Evolutionary conservation across 805 yeast species (phyloP).

Genomic region (Naumovozyma dairenensis): DNA sequence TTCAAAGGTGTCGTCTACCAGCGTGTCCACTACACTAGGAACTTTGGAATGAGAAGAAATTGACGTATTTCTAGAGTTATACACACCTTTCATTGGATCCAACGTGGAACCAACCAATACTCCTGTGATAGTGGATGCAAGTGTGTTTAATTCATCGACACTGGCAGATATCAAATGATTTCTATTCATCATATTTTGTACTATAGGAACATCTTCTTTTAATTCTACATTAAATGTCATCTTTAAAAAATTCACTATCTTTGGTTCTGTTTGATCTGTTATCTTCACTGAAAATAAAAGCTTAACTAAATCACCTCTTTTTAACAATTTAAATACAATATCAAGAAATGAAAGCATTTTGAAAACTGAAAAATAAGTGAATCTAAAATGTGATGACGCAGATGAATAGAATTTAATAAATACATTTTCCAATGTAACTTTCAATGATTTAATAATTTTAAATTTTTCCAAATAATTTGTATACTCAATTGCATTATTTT

Average conservation of each 20-base stretch:
- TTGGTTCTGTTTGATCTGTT: conserved; percentile 10
- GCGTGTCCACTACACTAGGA: background rate
- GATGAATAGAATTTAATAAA: conserved; percentile 15
- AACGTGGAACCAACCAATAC: no score
- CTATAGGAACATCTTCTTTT: conserved; percentile 8
- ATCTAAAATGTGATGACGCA: conserved; percentile 20
- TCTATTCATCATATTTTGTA: conserved; percentile 12
- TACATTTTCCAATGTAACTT: conserved; percentile 12
- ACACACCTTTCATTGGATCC: no score
- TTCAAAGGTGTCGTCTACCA: background rate
- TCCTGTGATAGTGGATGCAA: no score
- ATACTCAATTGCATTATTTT: background rate
- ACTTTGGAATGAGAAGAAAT: no score
- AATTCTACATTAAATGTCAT: conserved; percentile 18
- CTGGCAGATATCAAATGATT: conserved; percentile 10
- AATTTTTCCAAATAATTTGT: conserved; percentile 4
- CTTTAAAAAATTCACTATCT: conserved; percentile 14
- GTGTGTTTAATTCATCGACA: conserved; percentile 5
- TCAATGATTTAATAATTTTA: conserved; percentile 11
- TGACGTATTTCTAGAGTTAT: no score
- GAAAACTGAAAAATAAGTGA: conserved; percentile 25
- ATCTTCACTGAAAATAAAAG: conserved; percentile 10
- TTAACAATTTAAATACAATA: conserved; percentile 16
- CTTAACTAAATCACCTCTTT: conserved; percentile 17
- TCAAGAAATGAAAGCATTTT: conserved; percentile 25